Evolutionary conservation across 768 basidiomycete genomes (phyloP).

Genomic region (Lentinula boryana): DNA sequence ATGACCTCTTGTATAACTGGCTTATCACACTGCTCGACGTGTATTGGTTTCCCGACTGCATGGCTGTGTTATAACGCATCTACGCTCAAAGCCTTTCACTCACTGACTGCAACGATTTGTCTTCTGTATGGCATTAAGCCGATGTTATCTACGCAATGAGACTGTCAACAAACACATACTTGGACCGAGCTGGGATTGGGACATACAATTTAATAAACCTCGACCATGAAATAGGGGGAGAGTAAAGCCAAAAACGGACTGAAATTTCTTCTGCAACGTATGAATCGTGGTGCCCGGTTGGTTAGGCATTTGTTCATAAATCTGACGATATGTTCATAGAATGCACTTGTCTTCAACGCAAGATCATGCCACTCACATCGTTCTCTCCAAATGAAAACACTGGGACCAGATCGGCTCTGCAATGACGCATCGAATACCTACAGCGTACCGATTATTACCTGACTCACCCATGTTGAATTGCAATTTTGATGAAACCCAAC

Average conservation of each 20-base stretch:
- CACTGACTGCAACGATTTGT: slow-evolving; percentile 93
- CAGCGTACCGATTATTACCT: background rate
- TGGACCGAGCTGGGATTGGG: background rate
- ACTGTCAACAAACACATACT: background rate
- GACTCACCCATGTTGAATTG: slow-evolving; percentile 79
- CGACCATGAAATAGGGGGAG: slow-evolving; percentile 96
- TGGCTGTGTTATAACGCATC: background rate
- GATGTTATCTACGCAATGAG: slow-evolving; percentile 63
- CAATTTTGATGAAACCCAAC: slow-evolving; percentile 92
- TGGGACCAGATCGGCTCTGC: slow-evolving; percentile 89
- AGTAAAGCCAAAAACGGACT: slow-evolving; percentile 91
- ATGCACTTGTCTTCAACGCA: background rate
- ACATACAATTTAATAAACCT: slow-evolving; percentile 87
- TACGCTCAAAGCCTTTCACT: slow-evolving; percentile 30
- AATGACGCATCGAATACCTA: background rate
- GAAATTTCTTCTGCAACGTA: slow-evolving; percentile 84
- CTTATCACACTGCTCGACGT: slow-evolving; percentile 66
- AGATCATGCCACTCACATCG: slow-evolving; percentile 56
- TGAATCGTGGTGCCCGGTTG: slow-evolving; percentile 87
- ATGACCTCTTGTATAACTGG: slow-evolving; percentile 80
- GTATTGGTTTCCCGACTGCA: slow-evolving; percentile 88
- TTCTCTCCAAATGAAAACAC: slow-evolving; percentile 99
- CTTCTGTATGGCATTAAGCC: slow-evolving; percentile 95
- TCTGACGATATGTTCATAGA: slow-evolving; percentile 40
- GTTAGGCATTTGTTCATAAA: slow-evolving; percentile 96